Evolutionary conservation across 2,329 filamentous ascomycete species (phyloP).

Genomic region (Nemania serpens): DNA sequence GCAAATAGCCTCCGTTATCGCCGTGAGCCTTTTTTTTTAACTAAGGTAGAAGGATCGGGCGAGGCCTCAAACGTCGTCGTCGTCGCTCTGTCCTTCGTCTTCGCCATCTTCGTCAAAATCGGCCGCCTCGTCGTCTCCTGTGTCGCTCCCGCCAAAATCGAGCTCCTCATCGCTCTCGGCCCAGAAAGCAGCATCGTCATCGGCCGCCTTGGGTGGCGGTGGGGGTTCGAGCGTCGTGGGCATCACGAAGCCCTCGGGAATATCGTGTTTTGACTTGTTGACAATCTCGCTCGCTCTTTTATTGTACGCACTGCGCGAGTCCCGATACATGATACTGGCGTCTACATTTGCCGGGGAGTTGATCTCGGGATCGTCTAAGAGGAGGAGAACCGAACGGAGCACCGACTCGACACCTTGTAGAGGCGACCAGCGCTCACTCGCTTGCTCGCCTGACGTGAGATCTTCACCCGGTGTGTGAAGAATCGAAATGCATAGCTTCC

Average conservation of each 20-base stretch:
- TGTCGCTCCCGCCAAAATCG: constrained; percentile 78
- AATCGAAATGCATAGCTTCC: constrained; percentile 94
- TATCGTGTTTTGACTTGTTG: constrained; percentile 74
- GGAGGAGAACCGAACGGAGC: constrained; percentile 85
- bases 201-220: constrained; percentile 64
- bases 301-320: constrained; percentile 72
- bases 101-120: constrained; percentile 59
- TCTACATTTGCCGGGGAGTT: constrained; percentile 95
- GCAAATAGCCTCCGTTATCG: not conserved
- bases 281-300: constrained; percentile 70
- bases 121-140: constrained; percentile 61
- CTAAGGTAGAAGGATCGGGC: not conserved
- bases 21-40: too few species aligned
- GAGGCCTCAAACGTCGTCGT: constrained; percentile 49
- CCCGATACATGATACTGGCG: constrained; percentile 83
- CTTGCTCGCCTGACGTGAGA: constrained; percentile 85
- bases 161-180: constrained; percentile 75
- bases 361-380: constrained; percentile 93
- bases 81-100: constrained; percentile 62
- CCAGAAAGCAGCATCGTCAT: constrained; percentile 83
- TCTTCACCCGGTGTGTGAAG: constrained; percentile 92
- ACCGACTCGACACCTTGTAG: constrained; percentile 94
- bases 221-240: constrained; percentile 71
- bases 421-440: constrained; percentile 92
- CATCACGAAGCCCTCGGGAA: constrained; percentile 80